Base-by-base conservation (phyloP, 2,329 filamentous ascomycete genomes). In the Colletotrichum truncatum region DNA sequence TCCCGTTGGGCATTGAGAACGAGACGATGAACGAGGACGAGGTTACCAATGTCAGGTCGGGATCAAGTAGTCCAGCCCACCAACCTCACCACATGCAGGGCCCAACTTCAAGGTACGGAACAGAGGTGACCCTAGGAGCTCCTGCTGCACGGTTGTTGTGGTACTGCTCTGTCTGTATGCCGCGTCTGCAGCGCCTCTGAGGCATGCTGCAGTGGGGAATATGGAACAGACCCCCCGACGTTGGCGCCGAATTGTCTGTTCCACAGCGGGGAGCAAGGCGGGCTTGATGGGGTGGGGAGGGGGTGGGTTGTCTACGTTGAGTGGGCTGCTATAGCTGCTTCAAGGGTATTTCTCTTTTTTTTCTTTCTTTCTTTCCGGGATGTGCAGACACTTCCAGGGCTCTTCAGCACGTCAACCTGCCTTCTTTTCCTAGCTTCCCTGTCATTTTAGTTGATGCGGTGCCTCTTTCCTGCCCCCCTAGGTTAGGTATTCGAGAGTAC, bases 211-310 rank as follows among this genome's bases (percentile, higher is more conserved):
- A 25, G 55, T 64, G 55, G 61, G 26, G 61, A 54, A 23, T n/a
- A n/a, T 23, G 12, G 18, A 38, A 18, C 45, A n/a, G n/a, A n/a
- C 34, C 62, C 58, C 48, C 59, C 56, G 56, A 64, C 56, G 25
- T 61, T 64, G 62, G 48, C 56, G 56, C 60, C 62, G 57, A 62
- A 65, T 65, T 57, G 57, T 62, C 62, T 65, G 43, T 55, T 55
- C 62, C 62, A 65, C 26, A 55, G 41, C 62, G 49, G 57, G 41
- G 62, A 55, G 41, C n/a, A 34, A 18, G 56, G 41, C 62, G 49
- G 62, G 39, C 34, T 53, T 60, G 55, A 59, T 25, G 61, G 12
- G 34, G 62, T 55, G 49, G 41, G 28, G 25, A 56, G 38, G 28
- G 53, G 14, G 38, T 56, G 18, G 18, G 34, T 43, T 48, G 28